Conservation (phyloP, 352 stramenopile species). For the Globisporangium barbulae region DNA sequence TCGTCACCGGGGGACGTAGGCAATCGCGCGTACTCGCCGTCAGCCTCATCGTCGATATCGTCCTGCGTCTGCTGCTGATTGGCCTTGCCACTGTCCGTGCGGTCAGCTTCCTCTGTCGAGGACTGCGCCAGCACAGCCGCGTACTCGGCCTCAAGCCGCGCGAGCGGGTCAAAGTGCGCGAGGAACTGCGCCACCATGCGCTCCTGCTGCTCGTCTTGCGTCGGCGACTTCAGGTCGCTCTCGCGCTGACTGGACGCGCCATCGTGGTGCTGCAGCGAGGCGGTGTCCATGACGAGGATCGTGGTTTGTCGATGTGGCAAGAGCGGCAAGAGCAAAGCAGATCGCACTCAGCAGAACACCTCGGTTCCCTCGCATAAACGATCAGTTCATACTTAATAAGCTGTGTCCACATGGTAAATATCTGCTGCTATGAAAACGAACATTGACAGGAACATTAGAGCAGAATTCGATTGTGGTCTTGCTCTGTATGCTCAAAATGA, state of each 20-base stretch:
- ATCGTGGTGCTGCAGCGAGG: neutral
- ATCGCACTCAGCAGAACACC: too few species aligned
- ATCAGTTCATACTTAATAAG: too few species aligned
- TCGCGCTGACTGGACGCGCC: too few species aligned
- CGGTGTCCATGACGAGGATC: conserved; percentile 21
- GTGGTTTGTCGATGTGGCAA: too few species aligned
- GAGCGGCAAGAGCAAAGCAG: too few species aligned
- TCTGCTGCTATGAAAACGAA: too few species aligned
- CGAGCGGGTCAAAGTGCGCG: conserved; percentile 43
- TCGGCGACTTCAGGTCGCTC: neutral
- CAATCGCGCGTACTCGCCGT: conserved; percentile 23
- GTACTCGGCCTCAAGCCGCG: conserved; percentile 60
- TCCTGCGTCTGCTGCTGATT: conserved; percentile 16
- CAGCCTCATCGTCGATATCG: conserved; percentile 20
- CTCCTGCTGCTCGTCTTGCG: neutral
- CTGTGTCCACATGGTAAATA: too few species aligned
- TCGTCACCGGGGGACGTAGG: conserved; percentile 17
- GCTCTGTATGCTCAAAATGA: too few species aligned
- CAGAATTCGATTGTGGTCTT: too few species aligned
- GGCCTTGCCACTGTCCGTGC: neutral
- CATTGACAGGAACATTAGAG: too few species aligned
- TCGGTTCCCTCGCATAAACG: too few species aligned
- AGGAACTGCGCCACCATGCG: conserved; percentile 28
- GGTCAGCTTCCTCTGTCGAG: neutral
- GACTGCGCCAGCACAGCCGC: conserved; percentile 49